Base-by-base conservation (phyloP, 768 basidiomycete genomes). In the Harrya chromipes region DNA sequence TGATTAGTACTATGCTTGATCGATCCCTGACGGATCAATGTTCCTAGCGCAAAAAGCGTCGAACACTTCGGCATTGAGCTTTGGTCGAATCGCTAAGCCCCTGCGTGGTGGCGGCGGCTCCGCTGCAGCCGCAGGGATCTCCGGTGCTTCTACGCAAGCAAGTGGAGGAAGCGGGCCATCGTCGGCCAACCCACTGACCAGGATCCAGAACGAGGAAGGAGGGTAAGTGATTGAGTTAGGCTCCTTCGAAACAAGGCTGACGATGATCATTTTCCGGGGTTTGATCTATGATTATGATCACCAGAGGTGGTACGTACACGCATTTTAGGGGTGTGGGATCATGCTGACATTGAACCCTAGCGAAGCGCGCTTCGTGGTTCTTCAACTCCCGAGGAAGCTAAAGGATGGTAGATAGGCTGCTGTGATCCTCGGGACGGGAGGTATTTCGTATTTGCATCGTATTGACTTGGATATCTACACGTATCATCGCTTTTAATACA, bases 41-140 rank as follows among this genome's bases (percentile, higher is more conserved):
- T 53, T 13, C 31, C 2, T 54, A 68, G 91, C 91, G 13, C 86
- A 90, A 82, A 90, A 90, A 70, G 79, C 82, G 38, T 78, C 84
- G 39, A 71, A 78, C n/a, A 73, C 81, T 16, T 82, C 85, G 24
- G 73, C 85, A 37, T 77, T 95, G 61, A 87, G 77, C 68, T 93
- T 94, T 71, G 94, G 94, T 37, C 83, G 95, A 35, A 97, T 99
- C 55, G 95, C 95, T 29, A 98, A 98, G 72, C 97, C 97, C 23
- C 74, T 99, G 48, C 81, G 95, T 57, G 97, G 95, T 13, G 93
- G 92, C 19, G 94, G 95, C 37, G 93, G 93, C 49, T 68, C 68
- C 49, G 57, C 60, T 13, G 70, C 64, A 6, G 65, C 66, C 29
- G 74, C 74, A 34, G 72, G 73, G 17, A 69, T 70, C 41, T 60